A percentile compares a stretch with the other conserved stretches of the same genome.
Evolutionary conservation across 2,329 filamentous ascomycete genomes (phyloP).

Genomic region (Cladosporium halotolerans): DNA sequence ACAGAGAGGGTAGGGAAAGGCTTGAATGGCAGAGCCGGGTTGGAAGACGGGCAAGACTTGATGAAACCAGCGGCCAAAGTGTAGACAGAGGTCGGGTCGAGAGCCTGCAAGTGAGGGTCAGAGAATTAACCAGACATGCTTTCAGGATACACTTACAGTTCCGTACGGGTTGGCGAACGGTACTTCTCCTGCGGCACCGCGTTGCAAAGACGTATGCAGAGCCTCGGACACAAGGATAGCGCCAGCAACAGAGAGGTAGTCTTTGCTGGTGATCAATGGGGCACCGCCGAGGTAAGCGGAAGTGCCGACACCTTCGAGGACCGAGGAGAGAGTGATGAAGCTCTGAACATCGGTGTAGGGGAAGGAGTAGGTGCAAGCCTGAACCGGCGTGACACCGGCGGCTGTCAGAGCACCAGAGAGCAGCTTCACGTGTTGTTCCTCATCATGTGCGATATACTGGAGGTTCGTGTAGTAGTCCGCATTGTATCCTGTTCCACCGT

Average conservation of each 20-base stretch:
- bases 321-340: constrained; percentile 47
- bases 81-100: constrained; percentile 54
- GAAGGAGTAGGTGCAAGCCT: constrained; percentile 53
- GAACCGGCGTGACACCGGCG: constrained; percentile 47
- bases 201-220: constrained; percentile 53
- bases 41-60: constrained; percentile 48
- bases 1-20: constrained; percentile 26
- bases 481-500: constrained; percentile 26
- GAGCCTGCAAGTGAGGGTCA: constrained; percentile 31
- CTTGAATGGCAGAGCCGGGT: constrained; percentile 53
- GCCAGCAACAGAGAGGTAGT: constrained; percentile 56
- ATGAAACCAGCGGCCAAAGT: constrained; percentile 61
- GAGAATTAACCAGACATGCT: not conserved
- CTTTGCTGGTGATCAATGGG: constrained; percentile 49
- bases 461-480: constrained; percentile 52
- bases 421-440: constrained; percentile 52
- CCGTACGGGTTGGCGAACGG: constrained; percentile 57
- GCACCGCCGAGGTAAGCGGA: constrained; percentile 58
- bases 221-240: constrained; percentile 59
- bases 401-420: constrained; percentile 40
- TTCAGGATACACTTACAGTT: constrained; percentile 24
- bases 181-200: constrained; percentile 42
- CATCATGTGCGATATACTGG: constrained; percentile 51
- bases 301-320: constrained; percentile 53
- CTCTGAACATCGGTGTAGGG: constrained; percentile 26